Evolutionary conservation across 2,329 filamentous ascomycete species (phyloP).

Genomic region (Cordyceps cateniannulata): DNA sequence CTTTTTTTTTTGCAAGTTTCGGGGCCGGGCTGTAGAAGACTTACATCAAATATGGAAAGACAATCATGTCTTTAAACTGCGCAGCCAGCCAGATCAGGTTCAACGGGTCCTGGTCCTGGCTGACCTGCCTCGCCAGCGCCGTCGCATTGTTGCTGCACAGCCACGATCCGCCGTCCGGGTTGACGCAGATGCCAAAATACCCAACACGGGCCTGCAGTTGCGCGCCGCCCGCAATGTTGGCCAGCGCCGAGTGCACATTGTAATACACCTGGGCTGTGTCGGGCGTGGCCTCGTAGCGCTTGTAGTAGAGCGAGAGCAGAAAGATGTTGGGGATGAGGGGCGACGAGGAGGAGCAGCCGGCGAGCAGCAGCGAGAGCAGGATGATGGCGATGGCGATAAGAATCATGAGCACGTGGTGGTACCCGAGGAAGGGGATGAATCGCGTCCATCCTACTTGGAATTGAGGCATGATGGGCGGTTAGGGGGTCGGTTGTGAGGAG

Average conservation of each 20-base stretch:
- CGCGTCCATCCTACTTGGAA: conserved; percentile 24
- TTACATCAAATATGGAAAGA: conserved; percentile 94
- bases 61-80: conserved; percentile 97
- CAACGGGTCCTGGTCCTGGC: conserved; percentile 86
- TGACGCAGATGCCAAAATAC: conserved; percentile 97
- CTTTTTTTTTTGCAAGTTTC: background rate
- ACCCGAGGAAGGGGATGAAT: conserved; percentile 63
- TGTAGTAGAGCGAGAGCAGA: conserved; percentile 95
- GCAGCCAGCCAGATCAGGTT: conserved; percentile 96
- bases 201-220: conserved; percentile 86
- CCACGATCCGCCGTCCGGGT: conserved; percentile 82
- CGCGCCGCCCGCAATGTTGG: conserved; percentile 82
- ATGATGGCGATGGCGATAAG: conserved; percentile 91
- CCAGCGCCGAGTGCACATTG: conserved; percentile 75
- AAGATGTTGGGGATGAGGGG: conserved; percentile 94
- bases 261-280: conserved; percentile 87
- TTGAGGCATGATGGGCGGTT: conserved; percentile 7
- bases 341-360: conserved; percentile 94
- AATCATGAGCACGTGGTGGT: conserved; percentile 92
- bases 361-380: conserved; percentile 83
- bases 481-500: background rate
- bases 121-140: conserved; percentile 80
- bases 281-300: conserved; percentile 75
- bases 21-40: conserved; percentile 27
- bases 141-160: conserved; percentile 97